Percentiles rank a stretch among this genome's conserved stretches.
phyloP scores from a whole-genome alignment of 2,329 filamentous ascomycete species.

The Gliomastix tumulicola region DNA sequence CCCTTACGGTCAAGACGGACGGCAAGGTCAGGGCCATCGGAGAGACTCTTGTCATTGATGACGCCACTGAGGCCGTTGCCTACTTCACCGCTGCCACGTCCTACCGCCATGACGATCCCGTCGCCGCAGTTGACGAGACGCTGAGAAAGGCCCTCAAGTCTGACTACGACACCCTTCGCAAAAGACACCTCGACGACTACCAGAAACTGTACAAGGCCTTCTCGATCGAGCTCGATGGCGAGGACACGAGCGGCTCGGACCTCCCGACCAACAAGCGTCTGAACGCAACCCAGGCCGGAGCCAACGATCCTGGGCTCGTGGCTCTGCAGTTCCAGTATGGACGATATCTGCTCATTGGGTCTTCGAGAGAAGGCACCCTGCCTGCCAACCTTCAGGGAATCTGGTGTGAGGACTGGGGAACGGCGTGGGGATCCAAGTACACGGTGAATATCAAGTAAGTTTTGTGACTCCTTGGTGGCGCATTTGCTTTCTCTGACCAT shows the following conservation, averaged over 20 bases:
- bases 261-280: slow-evolving; percentile 1
- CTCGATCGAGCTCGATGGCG: not conserved
- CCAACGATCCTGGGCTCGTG: slow-evolving; percentile 1
- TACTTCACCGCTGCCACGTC: slow-evolving; percentile 2
- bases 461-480: not conserved
- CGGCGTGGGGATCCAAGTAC: slow-evolving; percentile 33
- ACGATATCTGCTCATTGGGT: slow-evolving; percentile 21
- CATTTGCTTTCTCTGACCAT: not conserved
- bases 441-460: slow-evolving; percentile 33
- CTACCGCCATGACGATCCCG: slow-evolving; percentile 1
- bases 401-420: slow-evolving; percentile 30
- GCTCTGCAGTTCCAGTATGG: slow-evolving; percentile 2
- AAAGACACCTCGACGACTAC: not conserved
- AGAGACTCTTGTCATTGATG: slow-evolving; percentile 1
- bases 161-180: not conserved
- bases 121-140: not conserved
- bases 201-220: not conserved
- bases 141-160: not conserved
- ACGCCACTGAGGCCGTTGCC: slow-evolving; percentile 1
- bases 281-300: slow-evolving; percentile 2
- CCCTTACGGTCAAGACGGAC: not conserved
- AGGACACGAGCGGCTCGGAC: slow-evolving; percentile 1
- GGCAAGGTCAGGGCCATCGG: not conserved
- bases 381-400: slow-evolving; percentile 36
- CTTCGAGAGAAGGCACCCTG: slow-evolving; percentile 18